phyloP scores from a whole-genome alignment of 2,329 filamentous ascomycete species.

The Sodiomyces alkalinus region DNA sequence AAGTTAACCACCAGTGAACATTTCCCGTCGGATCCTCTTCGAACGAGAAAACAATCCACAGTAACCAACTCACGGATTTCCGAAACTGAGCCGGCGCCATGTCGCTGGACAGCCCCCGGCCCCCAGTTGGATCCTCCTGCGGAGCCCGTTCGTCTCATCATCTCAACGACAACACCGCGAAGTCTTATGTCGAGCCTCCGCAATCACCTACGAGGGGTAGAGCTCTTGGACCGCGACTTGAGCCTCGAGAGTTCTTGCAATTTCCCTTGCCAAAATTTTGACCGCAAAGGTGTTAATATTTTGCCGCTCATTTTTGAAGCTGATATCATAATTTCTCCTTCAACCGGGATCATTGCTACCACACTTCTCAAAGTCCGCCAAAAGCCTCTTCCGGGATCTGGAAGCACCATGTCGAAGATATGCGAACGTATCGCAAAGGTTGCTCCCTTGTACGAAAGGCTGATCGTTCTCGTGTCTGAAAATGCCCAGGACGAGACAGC shows the following conservation, averaged over 20 bases:
- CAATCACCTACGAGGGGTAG: constrained; percentile 27
- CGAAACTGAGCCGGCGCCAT: no score
- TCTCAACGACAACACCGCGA: constrained; percentile 33
- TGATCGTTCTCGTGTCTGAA: constrained; percentile 55
- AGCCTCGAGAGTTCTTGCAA: constrained; percentile 18
- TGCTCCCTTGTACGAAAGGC: constrained; percentile 45
- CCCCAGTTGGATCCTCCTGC: constrained; percentile 9
- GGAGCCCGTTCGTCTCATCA: constrained; percentile 23
- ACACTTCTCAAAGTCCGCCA: constrained; percentile 61
- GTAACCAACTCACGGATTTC: no score
- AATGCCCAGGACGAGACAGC: constrained; percentile 25
- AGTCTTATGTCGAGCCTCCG: constrained; percentile 34
- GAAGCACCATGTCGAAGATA: constrained; percentile 25
- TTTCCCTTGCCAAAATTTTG: constrained; percentile 14
- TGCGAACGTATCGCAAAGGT: constrained; percentile 38
- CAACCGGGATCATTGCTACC: constrained; percentile 53
- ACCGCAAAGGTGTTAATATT: constrained; percentile 6
- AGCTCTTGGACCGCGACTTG: constrained; percentile 48
- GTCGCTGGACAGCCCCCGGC: background rate
- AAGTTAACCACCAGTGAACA: no score
- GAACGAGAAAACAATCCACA: no score
- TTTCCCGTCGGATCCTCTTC: no score
- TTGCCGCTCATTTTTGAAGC: constrained; percentile 43
- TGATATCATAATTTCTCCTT: constrained; percentile 58
- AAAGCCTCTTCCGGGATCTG: constrained; percentile 41